Conservation (phyloP, 1,139 yeast genomes). For the Blastobotrys buckinghamii region DNA sequence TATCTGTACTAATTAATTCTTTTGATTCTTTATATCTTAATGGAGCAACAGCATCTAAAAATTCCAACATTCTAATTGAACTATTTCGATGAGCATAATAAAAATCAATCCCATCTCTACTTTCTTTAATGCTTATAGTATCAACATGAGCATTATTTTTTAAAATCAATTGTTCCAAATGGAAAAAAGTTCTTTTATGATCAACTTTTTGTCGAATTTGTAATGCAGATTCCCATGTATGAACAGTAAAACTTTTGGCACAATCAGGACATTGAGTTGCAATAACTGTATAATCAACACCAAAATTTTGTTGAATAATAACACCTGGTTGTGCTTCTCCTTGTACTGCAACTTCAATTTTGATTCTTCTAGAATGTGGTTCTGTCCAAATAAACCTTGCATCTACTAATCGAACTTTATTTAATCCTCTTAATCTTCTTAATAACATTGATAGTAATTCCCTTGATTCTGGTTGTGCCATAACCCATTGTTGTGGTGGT, state of each 20-base stretch:
- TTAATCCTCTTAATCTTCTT: constrained; percentile 81
- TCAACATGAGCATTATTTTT: constrained; percentile 93
- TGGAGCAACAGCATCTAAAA: constrained; percentile 84
- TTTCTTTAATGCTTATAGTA: constrained; percentile 87
- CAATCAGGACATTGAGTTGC: constrained; percentile 99
- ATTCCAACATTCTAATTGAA: constrained; percentile 91
- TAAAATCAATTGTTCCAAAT: constrained; percentile 88
- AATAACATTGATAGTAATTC: constrained; percentile 88
- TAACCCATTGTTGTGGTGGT: constrained; percentile 92
- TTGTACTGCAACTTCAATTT: constrained; percentile 87
- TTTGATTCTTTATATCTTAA: constrained; percentile 78
- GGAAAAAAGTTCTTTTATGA: constrained; percentile 92
- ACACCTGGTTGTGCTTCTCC: constrained; percentile 84
- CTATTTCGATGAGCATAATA: constrained; percentile 84
- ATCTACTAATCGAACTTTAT: constrained; percentile 82
- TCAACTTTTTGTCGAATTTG: constrained; percentile 97
- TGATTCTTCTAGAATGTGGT: constrained; percentile 94
- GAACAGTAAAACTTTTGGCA: constrained; percentile 91
- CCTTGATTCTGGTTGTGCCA: constrained; percentile 85
- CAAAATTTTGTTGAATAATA: constrained; percentile 90
- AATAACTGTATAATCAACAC: constrained; percentile 87
- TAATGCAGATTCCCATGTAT: constrained; percentile 96
- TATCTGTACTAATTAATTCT: constrained; percentile 87
- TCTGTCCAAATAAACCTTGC: constrained; percentile 98
- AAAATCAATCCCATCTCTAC: constrained; percentile 93